Base-by-base conservation (phyloP, 1,139 yeast genomes). In the Debaryomyces robertsiae region DNA sequence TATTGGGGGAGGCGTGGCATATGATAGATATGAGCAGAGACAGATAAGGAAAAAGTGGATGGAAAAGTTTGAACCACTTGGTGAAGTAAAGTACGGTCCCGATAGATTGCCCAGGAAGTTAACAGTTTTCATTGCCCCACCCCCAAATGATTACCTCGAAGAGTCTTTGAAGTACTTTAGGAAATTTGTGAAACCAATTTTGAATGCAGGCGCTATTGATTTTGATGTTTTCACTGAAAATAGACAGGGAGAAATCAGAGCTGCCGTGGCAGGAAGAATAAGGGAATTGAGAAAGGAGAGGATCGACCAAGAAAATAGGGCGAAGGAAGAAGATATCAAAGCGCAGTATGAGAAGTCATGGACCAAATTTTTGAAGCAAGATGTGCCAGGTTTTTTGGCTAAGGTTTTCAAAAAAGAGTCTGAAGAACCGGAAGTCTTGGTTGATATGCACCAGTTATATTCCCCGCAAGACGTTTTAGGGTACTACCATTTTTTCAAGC, bases 141-240 rank as follows among this genome's bases (percentile, higher is more conserved):
- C 98, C 10, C 98, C 99, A 11, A 87, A 89, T 52, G 98, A 93
- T 60, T 89, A 82, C 54, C 67, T 94, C 38, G 95, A 85, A 35
- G 83, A 82, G 46, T 82, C 95, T 13, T 60, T 86, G 63, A 76
- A 75, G 45, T 77, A 85, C 43, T 90, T 93, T 73, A 77, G 89
- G 50, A 80, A 84, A 46, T 91, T 80, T 58, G 75, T 91, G 52
- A 93, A 93, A 65, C 98, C 98, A 0, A 75, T 91, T 4, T 69
- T 94, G 51, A 88, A 86, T 51, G 76, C 96, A 2, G 86, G 90
- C 6, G 96, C 96, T 2, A 65, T 93, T 17, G 98, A 94, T 62
- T 90, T 78, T 57, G 95, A 88, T 45, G 65, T 93, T 13, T 72
- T 77, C 52, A 78, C 86, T 6, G 83, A 80, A 46, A 89, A 81